Conservation (phyloP, 331 rosid species). For the Malus hybrid region DNA sequence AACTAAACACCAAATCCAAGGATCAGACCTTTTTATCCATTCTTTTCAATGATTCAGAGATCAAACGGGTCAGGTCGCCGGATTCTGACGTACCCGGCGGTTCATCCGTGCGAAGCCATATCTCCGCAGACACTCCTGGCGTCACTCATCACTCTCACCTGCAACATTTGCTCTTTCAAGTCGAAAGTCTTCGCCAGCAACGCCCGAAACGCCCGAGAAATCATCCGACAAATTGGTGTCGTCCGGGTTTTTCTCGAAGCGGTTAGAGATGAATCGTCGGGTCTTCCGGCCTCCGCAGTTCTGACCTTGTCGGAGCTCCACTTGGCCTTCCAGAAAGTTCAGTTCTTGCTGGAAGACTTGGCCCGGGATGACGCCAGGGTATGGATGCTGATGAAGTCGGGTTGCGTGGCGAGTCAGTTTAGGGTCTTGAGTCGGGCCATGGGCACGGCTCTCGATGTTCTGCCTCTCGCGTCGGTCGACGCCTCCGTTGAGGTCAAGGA, state of each 20-base stretch:
- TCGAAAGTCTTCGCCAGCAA: slow-evolving; percentile 38
- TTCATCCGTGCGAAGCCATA: slow-evolving; percentile 43
- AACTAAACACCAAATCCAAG: background rate
- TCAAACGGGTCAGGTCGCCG: slow-evolving; percentile 48
- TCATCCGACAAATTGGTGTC: slow-evolving; percentile 32
- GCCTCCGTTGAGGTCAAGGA: slow-evolving; percentile 38
- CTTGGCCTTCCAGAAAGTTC: slow-evolving; percentile 55
- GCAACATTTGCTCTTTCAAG: slow-evolving; percentile 29
- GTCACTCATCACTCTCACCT: slow-evolving; percentile 39
- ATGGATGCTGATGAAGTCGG: slow-evolving; percentile 54
- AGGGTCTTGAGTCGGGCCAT: slow-evolving; percentile 41
- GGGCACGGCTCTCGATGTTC: slow-evolving; percentile 52
- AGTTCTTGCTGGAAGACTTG: slow-evolving; percentile 47
- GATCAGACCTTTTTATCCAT: background rate
- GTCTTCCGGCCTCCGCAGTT: slow-evolving; percentile 22
- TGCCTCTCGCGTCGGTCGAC: slow-evolving; percentile 27
- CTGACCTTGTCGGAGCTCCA: slow-evolving; percentile 64
- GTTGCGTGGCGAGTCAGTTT: slow-evolving; percentile 36
- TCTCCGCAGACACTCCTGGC: slow-evolving; percentile 34
- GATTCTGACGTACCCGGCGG: slow-evolving; percentile 57
- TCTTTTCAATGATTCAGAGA: slow-evolving; percentile 35
- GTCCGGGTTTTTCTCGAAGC: slow-evolving; percentile 54
- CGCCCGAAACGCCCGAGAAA: slow-evolving; percentile 35
- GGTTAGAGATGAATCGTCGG: slow-evolving; percentile 12
- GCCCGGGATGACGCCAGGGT: slow-evolving; percentile 46